These are phyloP conservation scores for Silybum marianum DNA, from an alignment of 129 eudicot species.

Conservation along the genomic window DNA sequence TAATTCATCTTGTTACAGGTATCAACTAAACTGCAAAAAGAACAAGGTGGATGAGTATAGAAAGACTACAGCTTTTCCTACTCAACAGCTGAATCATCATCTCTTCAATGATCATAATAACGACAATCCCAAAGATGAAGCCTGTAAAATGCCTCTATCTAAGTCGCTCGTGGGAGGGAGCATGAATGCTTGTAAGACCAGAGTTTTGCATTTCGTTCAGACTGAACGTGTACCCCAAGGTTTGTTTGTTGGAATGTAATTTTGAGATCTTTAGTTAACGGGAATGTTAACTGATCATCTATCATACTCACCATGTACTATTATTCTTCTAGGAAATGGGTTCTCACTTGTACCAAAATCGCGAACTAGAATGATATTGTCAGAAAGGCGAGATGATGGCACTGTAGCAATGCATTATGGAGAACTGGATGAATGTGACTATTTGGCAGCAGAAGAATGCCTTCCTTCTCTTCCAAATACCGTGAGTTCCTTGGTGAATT, in stretches of 20 bases:
- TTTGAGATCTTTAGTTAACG: slow-evolving; percentile 1
- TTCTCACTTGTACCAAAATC: slow-evolving; percentile 50
- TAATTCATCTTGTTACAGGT: slow-evolving; percentile 51
- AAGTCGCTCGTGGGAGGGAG: slow-evolving; percentile 84
- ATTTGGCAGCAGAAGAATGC: slow-evolving; percentile 68
- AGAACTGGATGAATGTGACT: slow-evolving; percentile 70
- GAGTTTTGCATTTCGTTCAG: slow-evolving; percentile 65
- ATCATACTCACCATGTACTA: slow-evolving; percentile 14
- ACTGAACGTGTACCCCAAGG: slow-evolving; percentile 77
- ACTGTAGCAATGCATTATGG: slow-evolving; percentile 87
- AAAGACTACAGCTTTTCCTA: slow-evolving; percentile 41
- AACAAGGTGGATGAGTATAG: slow-evolving; percentile 58
- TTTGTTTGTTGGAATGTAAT: slow-evolving; percentile 36
- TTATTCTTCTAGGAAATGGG: slow-evolving; percentile 50
- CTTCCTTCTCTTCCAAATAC: slow-evolving; percentile 91
- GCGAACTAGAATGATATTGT: slow-evolving; percentile 74
- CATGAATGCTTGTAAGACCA: slow-evolving; percentile 73
- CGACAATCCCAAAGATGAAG: slow-evolving; percentile 70
- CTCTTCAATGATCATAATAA: slow-evolving; percentile 56
- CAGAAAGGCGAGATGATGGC: slow-evolving; percentile 84
- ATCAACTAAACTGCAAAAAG: slow-evolving; percentile 71
- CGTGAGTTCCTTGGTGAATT: slow-evolving; percentile 49
- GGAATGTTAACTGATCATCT: slow-evolving; percentile 12
- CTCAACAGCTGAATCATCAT: slow-evolving; percentile 44
- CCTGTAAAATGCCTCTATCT: slow-evolving; percentile 75